Conservation (phyloP, 1,284 basidiomycete genomes). For the Prillingera fragicola region DNA sequence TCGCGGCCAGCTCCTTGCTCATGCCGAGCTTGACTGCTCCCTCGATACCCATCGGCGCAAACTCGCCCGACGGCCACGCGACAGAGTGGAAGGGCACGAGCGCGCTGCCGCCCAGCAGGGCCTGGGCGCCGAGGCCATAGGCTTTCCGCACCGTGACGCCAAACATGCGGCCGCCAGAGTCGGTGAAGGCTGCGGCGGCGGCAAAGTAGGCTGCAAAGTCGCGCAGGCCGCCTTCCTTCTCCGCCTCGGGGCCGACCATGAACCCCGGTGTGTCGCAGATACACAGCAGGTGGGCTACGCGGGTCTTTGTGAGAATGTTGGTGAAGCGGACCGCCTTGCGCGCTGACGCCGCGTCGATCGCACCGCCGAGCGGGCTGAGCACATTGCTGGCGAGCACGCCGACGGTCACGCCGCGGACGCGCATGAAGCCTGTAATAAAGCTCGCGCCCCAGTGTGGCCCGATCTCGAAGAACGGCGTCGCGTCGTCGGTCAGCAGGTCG, state of each 20-base stretch:
- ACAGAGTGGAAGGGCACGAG: constrained; percentile 11
- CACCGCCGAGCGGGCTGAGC: constrained; percentile 13
- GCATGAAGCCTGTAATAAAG: constrained; percentile 18
- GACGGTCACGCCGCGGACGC: constrained; percentile 14
- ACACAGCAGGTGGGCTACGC: constrained; percentile 9
- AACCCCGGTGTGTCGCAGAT: constrained; percentile 21
- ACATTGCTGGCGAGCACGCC: constrained; percentile 16
- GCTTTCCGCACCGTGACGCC: constrained; percentile 18
- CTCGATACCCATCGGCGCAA: constrained; percentile 21
- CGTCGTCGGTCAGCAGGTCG: constrained; percentile 16
- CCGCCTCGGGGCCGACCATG: constrained; percentile 17
- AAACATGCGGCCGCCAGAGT: constrained; percentile 14
- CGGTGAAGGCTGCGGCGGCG: constrained; percentile 10
- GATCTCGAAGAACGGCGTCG: constrained; percentile 17
- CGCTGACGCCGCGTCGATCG: constrained; percentile 11
- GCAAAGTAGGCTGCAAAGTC: constrained; percentile 19
- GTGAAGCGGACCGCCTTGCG: constrained; percentile 17
- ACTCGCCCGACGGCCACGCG: constrained; percentile 19
- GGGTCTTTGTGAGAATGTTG: constrained; percentile 17
- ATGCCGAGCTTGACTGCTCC: constrained; percentile 20
- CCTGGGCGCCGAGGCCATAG: constrained; percentile 20
- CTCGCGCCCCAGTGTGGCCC: constrained; percentile 15
- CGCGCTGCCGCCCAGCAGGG: constrained; percentile 16
- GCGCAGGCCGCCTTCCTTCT: constrained; percentile 16
- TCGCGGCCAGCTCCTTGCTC: constrained; percentile 18